Evolutionary conservation across 176 grass and related monocot species (phyloP).

Genomic region (Lolium perenne): DNA sequence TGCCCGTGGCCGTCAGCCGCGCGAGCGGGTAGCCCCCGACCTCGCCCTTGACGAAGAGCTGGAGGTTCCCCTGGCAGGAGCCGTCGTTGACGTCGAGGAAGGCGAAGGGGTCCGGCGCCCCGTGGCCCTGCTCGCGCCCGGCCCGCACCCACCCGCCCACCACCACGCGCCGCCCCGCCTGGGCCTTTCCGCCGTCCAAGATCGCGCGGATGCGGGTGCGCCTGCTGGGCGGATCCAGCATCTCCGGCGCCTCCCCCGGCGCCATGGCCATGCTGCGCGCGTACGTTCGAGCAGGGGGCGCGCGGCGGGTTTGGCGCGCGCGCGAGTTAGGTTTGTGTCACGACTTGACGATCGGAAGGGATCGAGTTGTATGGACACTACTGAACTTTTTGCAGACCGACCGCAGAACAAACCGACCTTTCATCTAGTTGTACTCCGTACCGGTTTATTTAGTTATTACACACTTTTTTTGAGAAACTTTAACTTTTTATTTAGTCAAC

Average conservation of each 20-base stretch:
- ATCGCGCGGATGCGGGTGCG: conserved; percentile 45
- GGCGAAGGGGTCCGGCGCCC: conserved; percentile 49
- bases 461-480: too few species aligned
- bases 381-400: too few species aligned
- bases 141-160: conserved; percentile 80
- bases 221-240: conserved; percentile 24
- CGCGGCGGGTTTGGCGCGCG: not conserved
- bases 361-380: not conserved
- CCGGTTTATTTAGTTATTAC: too few species aligned
- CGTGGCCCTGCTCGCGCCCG: conserved; percentile 67
- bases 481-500: too few species aligned
- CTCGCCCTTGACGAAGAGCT: conserved; percentile 66
- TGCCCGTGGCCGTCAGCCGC: conserved; percentile 73
- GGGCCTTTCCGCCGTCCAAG: conserved; percentile 1
- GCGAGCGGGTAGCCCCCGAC: conserved; percentile 53
- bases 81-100: conserved; percentile 92
- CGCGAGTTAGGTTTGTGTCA: not conserved
- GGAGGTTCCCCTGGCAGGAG: conserved; percentile 69
- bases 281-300: not conserved
- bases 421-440: too few species aligned
- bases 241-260: not conserved
- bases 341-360: not conserved
- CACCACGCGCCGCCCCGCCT: conserved; percentile 52
- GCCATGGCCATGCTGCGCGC: not conserved
- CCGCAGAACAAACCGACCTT: too few species aligned